Conservation (phyloP, 371 early-diverging fungal genomes). For the Mucor sp. region DNA sequence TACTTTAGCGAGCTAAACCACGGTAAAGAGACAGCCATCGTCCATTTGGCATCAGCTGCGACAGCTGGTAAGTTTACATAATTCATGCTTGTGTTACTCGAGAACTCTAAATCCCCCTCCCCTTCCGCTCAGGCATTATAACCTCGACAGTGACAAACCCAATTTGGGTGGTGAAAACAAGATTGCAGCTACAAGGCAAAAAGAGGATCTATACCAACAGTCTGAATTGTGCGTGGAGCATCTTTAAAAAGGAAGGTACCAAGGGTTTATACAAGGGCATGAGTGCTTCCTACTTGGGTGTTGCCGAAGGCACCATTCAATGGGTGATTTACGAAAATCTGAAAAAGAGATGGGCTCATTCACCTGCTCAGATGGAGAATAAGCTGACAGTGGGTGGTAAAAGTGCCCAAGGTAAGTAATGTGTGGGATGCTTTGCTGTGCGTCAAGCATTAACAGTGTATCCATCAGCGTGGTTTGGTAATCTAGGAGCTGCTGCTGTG, state of each 20-base stretch:
- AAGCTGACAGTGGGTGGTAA: slow-evolving; percentile 33
- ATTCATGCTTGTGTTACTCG: slow-evolving; percentile 1
- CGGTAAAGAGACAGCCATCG: slow-evolving; percentile 76
- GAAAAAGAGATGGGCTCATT: slow-evolving; percentile 51
- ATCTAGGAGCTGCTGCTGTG: slow-evolving; percentile 80
- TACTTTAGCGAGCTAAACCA: slow-evolving; percentile 71
- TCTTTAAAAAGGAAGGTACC: slow-evolving; percentile 81
- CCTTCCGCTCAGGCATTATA: slow-evolving; percentile 48
- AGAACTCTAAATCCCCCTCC: neutral
- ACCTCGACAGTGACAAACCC: slow-evolving; percentile 90
- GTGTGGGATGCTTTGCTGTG: neutral
- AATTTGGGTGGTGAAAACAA: slow-evolving; percentile 95
- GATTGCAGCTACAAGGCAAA: slow-evolving; percentile 85
- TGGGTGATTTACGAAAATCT: slow-evolving; percentile 95
- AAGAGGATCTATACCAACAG: slow-evolving; percentile 69
- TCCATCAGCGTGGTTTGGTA: slow-evolving; percentile 68
- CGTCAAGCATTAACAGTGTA: neutral
- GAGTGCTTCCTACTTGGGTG: slow-evolving; percentile 80
- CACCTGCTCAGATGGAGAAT: neutral
- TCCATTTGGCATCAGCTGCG: slow-evolving; percentile 84
- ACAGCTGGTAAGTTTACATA: slow-evolving; percentile 67
- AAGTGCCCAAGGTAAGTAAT: slow-evolving; percentile 22
- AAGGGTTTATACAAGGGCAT: slow-evolving; percentile 88
- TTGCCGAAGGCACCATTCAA: slow-evolving; percentile 89
- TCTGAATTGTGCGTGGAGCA: slow-evolving; percentile 69